phyloP scores from a whole-genome alignment of 2,329 filamentous ascomycete species.

The Cadophora sp. region DNA sequence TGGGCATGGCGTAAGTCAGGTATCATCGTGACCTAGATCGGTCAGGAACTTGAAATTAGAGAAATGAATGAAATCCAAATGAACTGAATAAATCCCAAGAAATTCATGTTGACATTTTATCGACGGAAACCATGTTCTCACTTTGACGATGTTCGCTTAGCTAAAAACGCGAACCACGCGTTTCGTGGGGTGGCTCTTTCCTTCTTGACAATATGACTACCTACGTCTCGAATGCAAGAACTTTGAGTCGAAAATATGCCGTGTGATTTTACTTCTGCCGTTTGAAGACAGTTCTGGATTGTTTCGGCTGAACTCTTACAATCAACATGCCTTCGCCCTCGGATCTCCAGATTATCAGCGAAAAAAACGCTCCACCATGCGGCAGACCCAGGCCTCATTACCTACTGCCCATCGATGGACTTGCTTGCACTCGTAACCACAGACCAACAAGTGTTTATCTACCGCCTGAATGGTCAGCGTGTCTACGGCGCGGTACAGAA shows the following conservation, averaged over 20 bases:
- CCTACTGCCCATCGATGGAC: slow-evolving; percentile 86
- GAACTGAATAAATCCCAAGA: neutral
- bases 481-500: slow-evolving; percentile 59
- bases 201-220: neutral
- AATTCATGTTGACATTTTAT: neutral
- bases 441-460: slow-evolving; percentile 74
- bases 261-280: neutral
- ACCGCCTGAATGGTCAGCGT: slow-evolving; percentile 77
- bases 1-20: slow-evolving; percentile 38
- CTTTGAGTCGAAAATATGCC: neutral
- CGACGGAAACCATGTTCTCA: neutral
- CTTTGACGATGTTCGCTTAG: slow-evolving; percentile 10
- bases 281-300: neutral
- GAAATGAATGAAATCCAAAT: slow-evolving; percentile 17
- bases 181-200: slow-evolving; percentile 11
- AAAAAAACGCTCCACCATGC: slow-evolving; percentile 63
- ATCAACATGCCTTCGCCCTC: slow-evolving; percentile 31
- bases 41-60: slow-evolving; percentile 21
- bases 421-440: slow-evolving; percentile 76
- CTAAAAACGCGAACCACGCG: slow-evolving; percentile 20
- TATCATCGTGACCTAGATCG: slow-evolving; percentile 9
- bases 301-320: neutral
- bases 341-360: slow-evolving; percentile 53
- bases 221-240: no score
- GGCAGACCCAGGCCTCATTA: slow-evolving; percentile 64